phyloP scores from a whole-genome alignment of 2,329 filamentous ascomycete genomes.

The Helotiales sp. region DNA sequence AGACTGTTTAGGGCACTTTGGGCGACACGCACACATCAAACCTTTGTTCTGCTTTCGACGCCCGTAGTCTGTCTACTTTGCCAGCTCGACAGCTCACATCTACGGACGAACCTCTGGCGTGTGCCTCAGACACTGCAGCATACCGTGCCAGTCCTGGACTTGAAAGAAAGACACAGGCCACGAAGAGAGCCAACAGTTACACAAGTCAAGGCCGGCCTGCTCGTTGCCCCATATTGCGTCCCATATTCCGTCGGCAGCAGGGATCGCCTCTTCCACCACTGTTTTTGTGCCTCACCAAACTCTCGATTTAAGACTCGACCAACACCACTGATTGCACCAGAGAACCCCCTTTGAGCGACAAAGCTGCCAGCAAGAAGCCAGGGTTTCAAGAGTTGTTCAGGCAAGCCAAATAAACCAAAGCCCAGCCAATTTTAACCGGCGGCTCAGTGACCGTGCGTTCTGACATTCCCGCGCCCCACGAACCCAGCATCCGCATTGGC shows the following conservation, averaged over 20 bases:
- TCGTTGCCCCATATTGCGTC: neutral
- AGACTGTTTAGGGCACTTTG: neutral
- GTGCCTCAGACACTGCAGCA: conserved; percentile 40
- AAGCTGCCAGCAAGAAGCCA: conserved; percentile 19
- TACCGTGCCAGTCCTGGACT: conserved; percentile 29
- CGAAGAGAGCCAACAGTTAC: conserved; percentile 5
- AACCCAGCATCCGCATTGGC: conserved; percentile 40
- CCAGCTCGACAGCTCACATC: conserved; percentile 3
- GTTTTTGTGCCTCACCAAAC: neutral
- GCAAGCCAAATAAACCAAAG: conserved; percentile 17
- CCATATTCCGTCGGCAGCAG: conserved; percentile 7
- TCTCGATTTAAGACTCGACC: conserved; percentile 21
- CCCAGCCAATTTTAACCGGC: conserved; percentile 33
- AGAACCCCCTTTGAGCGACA: conserved; percentile 16
- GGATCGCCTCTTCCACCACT: conserved; percentile 4
- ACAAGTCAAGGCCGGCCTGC: neutral
- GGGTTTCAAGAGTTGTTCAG: conserved; percentile 26
- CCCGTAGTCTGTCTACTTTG: neutral
- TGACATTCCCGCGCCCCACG: conserved; percentile 34
- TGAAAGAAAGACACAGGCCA: conserved; percentile 16
- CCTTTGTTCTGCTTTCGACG: conserved; percentile 4
- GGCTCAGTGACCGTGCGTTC: conserved; percentile 38
- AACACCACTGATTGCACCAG: too few species aligned
- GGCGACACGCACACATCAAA: neutral
- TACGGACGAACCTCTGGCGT: conserved; percentile 42